phyloP scores from a whole-genome alignment of 1,284 basidiomycete genomes.

The Spongiforma sp. region DNA sequence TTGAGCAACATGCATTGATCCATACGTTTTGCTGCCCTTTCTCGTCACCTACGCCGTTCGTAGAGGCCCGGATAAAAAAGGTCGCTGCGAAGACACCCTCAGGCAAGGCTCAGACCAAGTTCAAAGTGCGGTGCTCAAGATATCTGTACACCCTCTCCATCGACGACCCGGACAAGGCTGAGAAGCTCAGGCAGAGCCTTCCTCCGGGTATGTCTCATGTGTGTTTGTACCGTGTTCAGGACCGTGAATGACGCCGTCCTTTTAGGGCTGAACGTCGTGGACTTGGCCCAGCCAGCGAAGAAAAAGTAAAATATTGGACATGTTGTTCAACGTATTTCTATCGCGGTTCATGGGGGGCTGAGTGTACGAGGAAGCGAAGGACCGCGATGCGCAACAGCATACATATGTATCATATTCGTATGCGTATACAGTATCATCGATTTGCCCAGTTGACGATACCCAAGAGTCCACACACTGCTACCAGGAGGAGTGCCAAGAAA shows the following conservation, averaged over 20 bases:
- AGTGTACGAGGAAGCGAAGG: conserved; percentile 6
- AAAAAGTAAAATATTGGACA: conserved; percentile 79
- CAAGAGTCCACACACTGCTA: conserved; percentile 30
- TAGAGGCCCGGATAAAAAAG: conserved; percentile 98
- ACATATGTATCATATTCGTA: conserved; percentile 28
- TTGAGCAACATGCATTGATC: not conserved
- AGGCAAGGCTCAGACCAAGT: conserved; percentile 91
- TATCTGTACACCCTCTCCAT: conserved; percentile 98
- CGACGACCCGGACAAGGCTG: conserved; percentile 98
- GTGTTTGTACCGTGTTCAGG: not conserved
- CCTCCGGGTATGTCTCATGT: conserved; percentile 80
- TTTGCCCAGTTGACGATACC: conserved; percentile 24
- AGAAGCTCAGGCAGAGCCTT: conserved; percentile 96
- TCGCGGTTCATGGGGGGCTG: not conserved
- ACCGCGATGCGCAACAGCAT: conserved; percentile 7
- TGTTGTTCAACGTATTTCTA: not conserved
- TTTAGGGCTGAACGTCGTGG: conserved; percentile 66
- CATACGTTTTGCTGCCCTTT: not conserved
- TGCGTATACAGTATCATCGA: conserved; percentile 21
- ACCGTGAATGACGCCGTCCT: conserved; percentile 2
- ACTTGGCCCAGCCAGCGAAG: conserved; percentile 68
- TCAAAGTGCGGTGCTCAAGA: conserved; percentile 98
- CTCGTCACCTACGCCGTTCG: not conserved
- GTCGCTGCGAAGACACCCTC: conserved; percentile 71
- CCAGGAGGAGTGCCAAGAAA: conserved; percentile 26